These are phyloP conservation scores for Candida sp. DNA, from an alignment of 1,139 yeast genomes.

Conservation along the genomic window DNA sequence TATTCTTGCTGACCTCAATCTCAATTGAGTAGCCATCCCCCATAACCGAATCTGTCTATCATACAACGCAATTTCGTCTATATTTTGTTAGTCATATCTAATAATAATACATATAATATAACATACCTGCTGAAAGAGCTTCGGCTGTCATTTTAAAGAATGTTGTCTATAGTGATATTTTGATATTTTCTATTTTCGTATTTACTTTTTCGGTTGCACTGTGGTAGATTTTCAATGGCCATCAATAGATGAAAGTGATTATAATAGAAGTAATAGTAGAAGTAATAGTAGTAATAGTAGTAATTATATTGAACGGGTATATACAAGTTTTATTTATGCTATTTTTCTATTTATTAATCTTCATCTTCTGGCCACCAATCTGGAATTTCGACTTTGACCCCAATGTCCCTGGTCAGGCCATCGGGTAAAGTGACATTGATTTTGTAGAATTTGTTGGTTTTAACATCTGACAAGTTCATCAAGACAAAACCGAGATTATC, in stretches of 20 bases:
- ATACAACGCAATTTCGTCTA: conserved; percentile 85
- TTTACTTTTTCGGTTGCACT: too few relatives aligned
- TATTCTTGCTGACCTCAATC: conserved; percentile 71
- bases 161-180: background rate
- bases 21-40: conserved; percentile 92
- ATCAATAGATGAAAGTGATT: background rate
- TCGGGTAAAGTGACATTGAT: conserved; percentile 25
- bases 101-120: background rate
- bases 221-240: too few relatives aligned
- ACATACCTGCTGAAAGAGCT: conserved; percentile 11
- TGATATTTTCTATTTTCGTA: background rate
- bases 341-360: background rate
- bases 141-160: conserved; percentile 1
- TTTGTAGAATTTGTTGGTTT: conserved; percentile 23
- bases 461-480: conserved; percentile 43
- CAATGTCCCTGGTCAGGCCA: conserved; percentile 22
- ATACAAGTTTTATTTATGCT: background rate
- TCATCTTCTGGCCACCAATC: conserved; percentile 60
- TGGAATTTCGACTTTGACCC: conserved; percentile 51
- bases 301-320: too few relatives aligned
- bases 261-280: too few relatives aligned
- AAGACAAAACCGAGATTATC: conserved; percentile 70
- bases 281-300: too few relatives aligned
- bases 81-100: conserved; percentile 4
- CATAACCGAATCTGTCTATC: conserved; percentile 95